Evolutionary conservation across 805 yeast genomes (phyloP).

Genomic region (Danielozyma ontarioensis): DNA sequence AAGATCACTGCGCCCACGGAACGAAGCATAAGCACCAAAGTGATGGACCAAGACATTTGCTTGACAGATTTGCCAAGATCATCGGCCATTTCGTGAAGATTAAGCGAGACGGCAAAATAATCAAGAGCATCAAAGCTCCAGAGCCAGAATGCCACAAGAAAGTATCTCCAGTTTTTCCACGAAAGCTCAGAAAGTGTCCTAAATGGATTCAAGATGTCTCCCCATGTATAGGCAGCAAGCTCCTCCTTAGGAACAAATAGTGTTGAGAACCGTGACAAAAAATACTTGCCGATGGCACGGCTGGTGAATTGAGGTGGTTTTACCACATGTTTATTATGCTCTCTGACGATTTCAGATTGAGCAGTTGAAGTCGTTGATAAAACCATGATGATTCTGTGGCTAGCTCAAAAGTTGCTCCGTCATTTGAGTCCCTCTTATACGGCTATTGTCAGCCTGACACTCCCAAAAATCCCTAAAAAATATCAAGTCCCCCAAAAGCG

Average conservation of each 20-base stretch:
- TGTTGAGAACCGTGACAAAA: constrained; percentile 43
- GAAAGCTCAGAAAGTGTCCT: constrained; percentile 47
- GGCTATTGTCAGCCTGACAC: no score
- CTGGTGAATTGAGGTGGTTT: constrained; percentile 26
- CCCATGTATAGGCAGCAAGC: constrained; percentile 27
- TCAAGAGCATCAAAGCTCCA: constrained; percentile 70
- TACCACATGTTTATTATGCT: constrained; percentile 11
- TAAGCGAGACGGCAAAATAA: constrained; percentile 53
- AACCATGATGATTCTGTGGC: constrained; percentile 5
- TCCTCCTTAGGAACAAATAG: constrained; percentile 44
- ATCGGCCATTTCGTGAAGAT: constrained; percentile 43
- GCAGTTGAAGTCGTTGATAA: constrained; percentile 8
- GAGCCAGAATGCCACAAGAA: constrained; percentile 47
- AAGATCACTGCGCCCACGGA: constrained; percentile 62
- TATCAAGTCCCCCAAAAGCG: no score
- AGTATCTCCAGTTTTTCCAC: constrained; percentile 53
- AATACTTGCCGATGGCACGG: constrained; percentile 29
- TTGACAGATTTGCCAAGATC: constrained; percentile 41
- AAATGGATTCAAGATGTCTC: constrained; percentile 55
- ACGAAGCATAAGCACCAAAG: constrained; percentile 63
- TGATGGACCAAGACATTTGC: constrained; percentile 65
- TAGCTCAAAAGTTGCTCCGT: no score
- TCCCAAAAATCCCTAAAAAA: no score
- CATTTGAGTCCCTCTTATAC: no score
- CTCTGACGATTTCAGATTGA: constrained; percentile 7